Evolutionary conservation across 352 stramenopile genomes (phyloP), one percentile per base, ranked within the genome.

Genomic region (Globisporangium okanoganense): DNA sequence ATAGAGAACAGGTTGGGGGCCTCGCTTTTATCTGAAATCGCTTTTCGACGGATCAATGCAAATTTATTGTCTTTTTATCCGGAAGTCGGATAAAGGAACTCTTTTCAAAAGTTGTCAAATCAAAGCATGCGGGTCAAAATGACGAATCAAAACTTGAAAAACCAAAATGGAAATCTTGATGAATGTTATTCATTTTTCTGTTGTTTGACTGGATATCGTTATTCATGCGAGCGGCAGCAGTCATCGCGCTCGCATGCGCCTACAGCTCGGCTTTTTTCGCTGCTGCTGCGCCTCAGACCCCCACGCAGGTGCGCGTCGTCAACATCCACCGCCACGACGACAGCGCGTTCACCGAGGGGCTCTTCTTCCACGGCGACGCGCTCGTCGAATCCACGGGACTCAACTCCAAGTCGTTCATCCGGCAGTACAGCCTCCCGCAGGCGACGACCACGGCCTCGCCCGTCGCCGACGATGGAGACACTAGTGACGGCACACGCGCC

Each of bases 331-430:
- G 78, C 51, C 84, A 93, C 71, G 84, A 90, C 67, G 58, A 61
- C 24, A 74, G 65, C 58, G 70, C 78, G 10, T 93, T 92, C 64
- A 94, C 82, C 1, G 82, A 94, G 66, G 85, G 85, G 0, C 66
- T 94, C 31, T 73, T 89, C 47, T 85, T 91, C 59, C 66, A 87
- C 40, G 68, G 76, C 54, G 78, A 71, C 52, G 54, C 72, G 36
- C 69, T 94, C 54, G 69, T 90, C 66, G 85, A 94, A 69, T 91
- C 80, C 64, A 92, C 85, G 24, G 85, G 85, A 10, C 71, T 94
- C 29, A 71, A 72, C 35, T 69, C 71, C 2, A 60, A 76, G 38
- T 91, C 80, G 36, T 90, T 87, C 70, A 85, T 94, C 65, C 78
- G 82, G 48, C 69, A 91, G 69, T 91, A 87, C 64, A 60, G 60